Conservation (phyloP, 1,139 yeast species). For the Keqinozyma sinolaborantium region DNA sequence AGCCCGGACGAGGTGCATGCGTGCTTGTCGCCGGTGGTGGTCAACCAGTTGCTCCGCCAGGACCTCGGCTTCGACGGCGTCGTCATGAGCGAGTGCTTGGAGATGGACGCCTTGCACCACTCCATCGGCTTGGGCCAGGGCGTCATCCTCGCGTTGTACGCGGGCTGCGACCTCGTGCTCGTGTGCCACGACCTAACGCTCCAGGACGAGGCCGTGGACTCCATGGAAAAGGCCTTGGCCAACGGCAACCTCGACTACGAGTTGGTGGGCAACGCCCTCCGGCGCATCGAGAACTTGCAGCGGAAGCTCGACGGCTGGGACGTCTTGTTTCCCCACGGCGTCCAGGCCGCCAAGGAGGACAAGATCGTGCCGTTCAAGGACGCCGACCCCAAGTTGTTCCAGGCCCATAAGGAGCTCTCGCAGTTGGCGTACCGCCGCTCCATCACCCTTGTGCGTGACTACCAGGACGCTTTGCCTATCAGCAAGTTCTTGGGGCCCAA, state of each 20-base stretch:
- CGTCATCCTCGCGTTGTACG: conserved; percentile 56
- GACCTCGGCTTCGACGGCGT: conserved; percentile 57
- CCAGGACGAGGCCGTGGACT: conserved; percentile 58
- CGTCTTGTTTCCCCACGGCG: conserved; percentile 40
- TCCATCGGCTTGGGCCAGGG: conserved; percentile 68
- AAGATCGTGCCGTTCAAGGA: conserved; percentile 23
- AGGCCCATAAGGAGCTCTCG: conserved; percentile 43
- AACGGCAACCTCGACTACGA: conserved; percentile 51
- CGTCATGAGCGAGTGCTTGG: conserved; percentile 63
- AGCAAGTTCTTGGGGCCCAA: conserved; percentile 24
- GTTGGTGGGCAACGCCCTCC: conserved; percentile 36
- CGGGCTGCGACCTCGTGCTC: conserved; percentile 65
- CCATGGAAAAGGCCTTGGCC: conserved; percentile 49
- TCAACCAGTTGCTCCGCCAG: conserved; percentile 50
- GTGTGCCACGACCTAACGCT: conserved; percentile 57
- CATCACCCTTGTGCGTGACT: conserved; percentile 57
- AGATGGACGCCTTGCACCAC: conserved; percentile 61
- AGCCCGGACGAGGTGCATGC: conserved; percentile 64
- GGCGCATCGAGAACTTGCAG: conserved; percentile 45
- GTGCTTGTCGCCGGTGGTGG: conserved; percentile 55
- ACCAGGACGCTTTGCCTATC: conserved; percentile 50
- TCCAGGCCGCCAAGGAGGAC: conserved; percentile 23
- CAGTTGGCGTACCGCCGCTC: conserved; percentile 49
- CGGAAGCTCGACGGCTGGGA: conserved; percentile 45
- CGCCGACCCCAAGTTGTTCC: conserved; percentile 32